Base-by-base conservation (phyloP, 495 filamentous ascomycete genomes). In the Diplogelasinospora grovesii region DNA sequence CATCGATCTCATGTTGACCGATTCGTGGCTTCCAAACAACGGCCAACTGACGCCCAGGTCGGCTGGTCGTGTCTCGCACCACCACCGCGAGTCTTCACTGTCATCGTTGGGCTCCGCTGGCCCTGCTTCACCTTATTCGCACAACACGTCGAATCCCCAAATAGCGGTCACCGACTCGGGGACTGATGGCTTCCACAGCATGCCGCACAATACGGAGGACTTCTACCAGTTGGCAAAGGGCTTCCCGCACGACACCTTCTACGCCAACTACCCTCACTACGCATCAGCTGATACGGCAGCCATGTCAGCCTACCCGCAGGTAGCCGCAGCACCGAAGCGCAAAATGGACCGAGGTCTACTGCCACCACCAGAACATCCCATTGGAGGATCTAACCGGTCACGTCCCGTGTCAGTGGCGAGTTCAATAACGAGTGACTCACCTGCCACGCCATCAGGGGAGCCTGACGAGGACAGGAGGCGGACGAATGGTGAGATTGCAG, bases 81-180 rank as follows among this genome's bases (percentile, higher is more conserved):
- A 78, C 46, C 62, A 71, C 31, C 70, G 74, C 41, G 71, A 76
- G 47, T 70, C 70, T 8, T 77, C 73, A 18, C 60, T 70, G 26
- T 78, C 74, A 0, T 76, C 75, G 2, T 40, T 75, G 36, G 73
- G 69, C n/a, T 77, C 74, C 1, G 52, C 71, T 33, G 66, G 72
- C 7, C 74, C 75, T 13, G 56, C 65, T 0, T 79, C 75, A 24
- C 75, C 75, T 18, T 77, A 66, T 54, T 68, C 66, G 32, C 57
- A 63, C 36, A 70, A 63, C 52, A 69, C 64, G 1, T 63, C 67
- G 15, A 73, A 74, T 39, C 73, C 74, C 11, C 71, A 74, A 7
- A 71, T 74, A 26, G 70, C 73, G 3, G 56, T 74, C 4, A 58
- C 59, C 22, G 69, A 72, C 35, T 59, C 66, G 26, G 39, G 32